phyloP scores from a whole-genome alignment of 208 protist genomes.

The Blastocrithidia nonstop region DNA sequence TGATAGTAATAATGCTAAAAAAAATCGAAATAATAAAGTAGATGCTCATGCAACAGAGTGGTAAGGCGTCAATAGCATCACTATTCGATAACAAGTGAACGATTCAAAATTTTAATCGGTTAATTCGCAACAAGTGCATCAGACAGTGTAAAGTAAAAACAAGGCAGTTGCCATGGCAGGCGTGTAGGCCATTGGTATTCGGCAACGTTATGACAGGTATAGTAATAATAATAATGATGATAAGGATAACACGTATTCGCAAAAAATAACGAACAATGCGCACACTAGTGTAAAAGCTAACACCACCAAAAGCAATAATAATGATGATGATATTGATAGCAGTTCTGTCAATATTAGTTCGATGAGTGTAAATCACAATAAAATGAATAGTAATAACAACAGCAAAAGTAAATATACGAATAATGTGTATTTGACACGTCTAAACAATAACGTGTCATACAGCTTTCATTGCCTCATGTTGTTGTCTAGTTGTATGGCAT shows the following conservation, averaged over 20 bases:
- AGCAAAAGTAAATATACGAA: too few species aligned
- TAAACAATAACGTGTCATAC: conserved; percentile 11
- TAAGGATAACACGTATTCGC: not conserved
- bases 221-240: not conserved
- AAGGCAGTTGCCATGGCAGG: too few species aligned
- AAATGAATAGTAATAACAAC: conserved; percentile 5
- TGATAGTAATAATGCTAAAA: not conserved
- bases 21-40: too few species aligned
- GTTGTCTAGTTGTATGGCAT: conserved; percentile 14
- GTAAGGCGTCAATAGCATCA: too few species aligned
- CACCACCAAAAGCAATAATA: not conserved
- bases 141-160: too few species aligned
- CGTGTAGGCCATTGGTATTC: too few species aligned
- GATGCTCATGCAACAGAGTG: too few species aligned
- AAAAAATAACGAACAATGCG: not conserved
- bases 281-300: not conserved
- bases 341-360: not conserved
- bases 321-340: not conserved
- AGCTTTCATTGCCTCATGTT: conserved; percentile 33
- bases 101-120: too few species aligned
- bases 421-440: conserved; percentile 14
- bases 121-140: too few species aligned
- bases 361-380: not conserved
- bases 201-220: too few species aligned
- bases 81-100: too few species aligned